Percentiles rank a stretch among this genome's conserved stretches.
These are phyloP conservation scores for Aspergillus novofumigatus DNA, from an alignment of 2,329 filamentous ascomycete species.

Conservation along the genomic window DNA sequence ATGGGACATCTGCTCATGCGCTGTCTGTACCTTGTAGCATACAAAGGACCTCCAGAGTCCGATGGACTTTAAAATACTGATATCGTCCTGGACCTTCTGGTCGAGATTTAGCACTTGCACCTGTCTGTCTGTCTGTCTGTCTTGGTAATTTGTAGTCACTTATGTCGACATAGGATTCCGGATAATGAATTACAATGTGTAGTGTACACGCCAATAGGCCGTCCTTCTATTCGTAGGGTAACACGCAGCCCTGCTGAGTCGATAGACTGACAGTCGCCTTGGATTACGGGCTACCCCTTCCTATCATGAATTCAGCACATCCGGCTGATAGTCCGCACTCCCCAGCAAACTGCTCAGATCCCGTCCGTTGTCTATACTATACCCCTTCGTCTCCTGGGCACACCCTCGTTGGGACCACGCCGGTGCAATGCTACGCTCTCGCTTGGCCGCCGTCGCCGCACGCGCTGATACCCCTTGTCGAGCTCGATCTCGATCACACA, in stretches of 20 bases:
- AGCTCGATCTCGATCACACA: conserved; percentile 85
- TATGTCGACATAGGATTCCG: neutral
- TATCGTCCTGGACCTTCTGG: neutral
- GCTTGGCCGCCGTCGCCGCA: conserved; percentile 48
- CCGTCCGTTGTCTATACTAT: conserved; percentile 17
- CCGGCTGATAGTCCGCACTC: conserved; percentile 11
- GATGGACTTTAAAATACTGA: conserved; percentile 15
- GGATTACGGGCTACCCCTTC: neutral
- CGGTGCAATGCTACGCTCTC: conserved; percentile 15
- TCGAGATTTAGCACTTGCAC: neutral
- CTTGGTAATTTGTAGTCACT: neutral
- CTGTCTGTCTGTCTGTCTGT: neutral
- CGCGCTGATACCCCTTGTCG: conserved; percentile 77
- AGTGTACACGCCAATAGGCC: neutral
- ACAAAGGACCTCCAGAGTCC: conserved; percentile 34
- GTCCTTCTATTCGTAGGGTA: neutral
- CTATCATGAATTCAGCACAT: conserved; percentile 2
- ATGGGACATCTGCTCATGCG: neutral
- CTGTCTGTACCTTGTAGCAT: conserved; percentile 16
- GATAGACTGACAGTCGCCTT: too few relatives aligned
- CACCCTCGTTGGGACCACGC: conserved; percentile 26
- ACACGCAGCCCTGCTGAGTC: neutral
- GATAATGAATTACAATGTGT: neutral
- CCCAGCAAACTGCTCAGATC: conserved; percentile 11
- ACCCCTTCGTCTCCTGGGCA: conserved; percentile 21